Base-by-base conservation (phyloP, 805 yeast genomes). In the Torulaspora franciscae region DNA sequence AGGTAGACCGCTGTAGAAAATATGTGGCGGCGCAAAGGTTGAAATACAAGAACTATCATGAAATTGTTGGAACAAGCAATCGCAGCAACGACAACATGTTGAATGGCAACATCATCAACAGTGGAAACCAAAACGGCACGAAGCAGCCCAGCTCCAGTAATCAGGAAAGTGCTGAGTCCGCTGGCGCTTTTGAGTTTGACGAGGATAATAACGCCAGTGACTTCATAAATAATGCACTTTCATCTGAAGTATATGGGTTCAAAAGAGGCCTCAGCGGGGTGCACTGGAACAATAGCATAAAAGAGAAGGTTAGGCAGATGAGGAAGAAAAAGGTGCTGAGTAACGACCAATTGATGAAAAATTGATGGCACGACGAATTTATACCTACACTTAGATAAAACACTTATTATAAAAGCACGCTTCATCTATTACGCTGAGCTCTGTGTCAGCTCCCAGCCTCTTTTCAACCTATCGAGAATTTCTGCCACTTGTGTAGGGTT, bases 1-100 rank as follows among this genome's bases (percentile, higher is more conserved):
- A 91, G 62, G 80, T 91, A 39, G 73, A 77, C 49, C 76, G 81
- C 54, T 84, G 96, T 57, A 74, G 95, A 39, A 77, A 77, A 54
- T 90, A 82, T 63, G 97, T 91, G 10, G 70, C 80, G 6, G 77
- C 78, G 32, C 83, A 79, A 56, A 64, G 95, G 42, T 64, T 65
- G 30, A 72, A 65, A 47, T 54, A 53, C 51, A 59, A 66, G 40
- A 55, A 54, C 29, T 57, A 50, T 37, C 48, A 54, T 7, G 65
- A 59, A 13, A 37, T 48, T 22, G 47, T 50, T 38, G 56, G 50
- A 7, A 40, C 32, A 15, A 33, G 35, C 27, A 26, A 43, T 15
- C 45, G 38, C 38, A 42, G 43, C 37, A 45, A 43, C 28, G 32
- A 39, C 19, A 35, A 23, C 32, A 19, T 13, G 14, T 17, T 30